Base-by-base conservation (phyloP, 2,329 filamentous ascomycete species). In the Beauveria varroae region DNA sequence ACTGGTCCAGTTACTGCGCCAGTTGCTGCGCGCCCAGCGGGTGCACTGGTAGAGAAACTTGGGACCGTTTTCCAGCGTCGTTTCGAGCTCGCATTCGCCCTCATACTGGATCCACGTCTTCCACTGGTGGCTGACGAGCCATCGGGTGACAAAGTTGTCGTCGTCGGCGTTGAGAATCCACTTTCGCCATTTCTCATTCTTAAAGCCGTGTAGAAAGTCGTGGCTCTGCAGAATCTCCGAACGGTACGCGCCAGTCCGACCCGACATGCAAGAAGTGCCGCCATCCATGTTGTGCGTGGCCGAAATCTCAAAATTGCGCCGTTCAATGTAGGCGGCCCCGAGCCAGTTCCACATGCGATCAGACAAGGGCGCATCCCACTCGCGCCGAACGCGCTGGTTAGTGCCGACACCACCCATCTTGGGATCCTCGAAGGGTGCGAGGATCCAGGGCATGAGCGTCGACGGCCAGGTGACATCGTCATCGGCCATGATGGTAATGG, bases 81-180 rank as follows among this genome's bases (percentile, higher is more conserved):
- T 98, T 78, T 95, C 87, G 63, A 98, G 88, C 75, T 96, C 90
- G 69, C 91, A 96, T 71, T 96, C 91, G 53, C 83, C 85, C 73
- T 96, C 88, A 76, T 96, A 96, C 77, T 98, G 93, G 74, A 97
- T 90, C 81, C 90, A 93, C 24, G 93, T 97, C 77, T 96, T 91
- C 90, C 91, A 96, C 67, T 88, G 84, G 77, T 96, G 89, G 65
- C 86, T 90, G 67, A 97, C 93, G 70, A 98, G 83, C 93, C 93
- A 98, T 62, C 93, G 87, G 7, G 93, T 97, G 68, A 98, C 91
- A 77, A 97, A 98, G 77, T 98, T 98, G 80, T 98, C 93, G 74
- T 98, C 93, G 74, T 98, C 93, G 28, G 93, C 92, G 71, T 97
- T 97, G 64, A 98, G 82, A 70, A 93, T 93, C 76, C 89, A 96